A percentile compares a stretch with the other conserved stretches of the same genome.
Conservation (phyloP, 371 early-diverging fungal species). For the Dinochytrium kinnereticum region DNA sequence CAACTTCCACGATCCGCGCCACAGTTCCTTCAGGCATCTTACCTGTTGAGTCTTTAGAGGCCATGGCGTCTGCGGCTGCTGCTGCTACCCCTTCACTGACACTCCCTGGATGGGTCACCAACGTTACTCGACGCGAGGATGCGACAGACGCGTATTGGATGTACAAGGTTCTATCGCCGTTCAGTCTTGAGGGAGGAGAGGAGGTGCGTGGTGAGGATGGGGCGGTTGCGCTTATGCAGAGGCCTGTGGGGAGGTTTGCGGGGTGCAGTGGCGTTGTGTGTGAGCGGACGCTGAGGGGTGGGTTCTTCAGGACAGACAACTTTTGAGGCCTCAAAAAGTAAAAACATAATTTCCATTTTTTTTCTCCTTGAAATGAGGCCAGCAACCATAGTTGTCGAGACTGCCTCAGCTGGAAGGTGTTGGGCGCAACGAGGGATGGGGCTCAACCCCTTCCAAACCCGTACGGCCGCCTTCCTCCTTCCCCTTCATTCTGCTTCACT, state of each 20-base stretch:
- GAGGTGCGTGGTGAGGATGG: slow-evolving; percentile 14
- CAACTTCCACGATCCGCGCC: not conserved
- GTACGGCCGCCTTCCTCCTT: not conserved
- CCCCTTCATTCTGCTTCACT: not conserved
- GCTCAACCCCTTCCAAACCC: not conserved
- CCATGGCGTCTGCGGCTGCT: not conserved
- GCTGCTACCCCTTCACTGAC: not conserved
- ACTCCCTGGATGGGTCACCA: not conserved
- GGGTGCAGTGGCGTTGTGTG: slow-evolving; percentile 28
- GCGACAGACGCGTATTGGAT: slow-evolving; percentile 27
- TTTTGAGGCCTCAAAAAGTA: slow-evolving; percentile 16
- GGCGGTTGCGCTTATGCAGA: not conserved
- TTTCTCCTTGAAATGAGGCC: not conserved
- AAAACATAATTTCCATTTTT: not conserved
- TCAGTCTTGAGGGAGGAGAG: slow-evolving; percentile 9
- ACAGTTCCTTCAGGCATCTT: no score
- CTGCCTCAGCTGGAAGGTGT: no score
- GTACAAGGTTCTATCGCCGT: slow-evolving; percentile 32
- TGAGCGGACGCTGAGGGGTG: slow-evolving; percentile 19
- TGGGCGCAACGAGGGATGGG: no score
- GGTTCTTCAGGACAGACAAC: slow-evolving; percentile 34
- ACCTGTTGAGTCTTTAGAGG: no score
- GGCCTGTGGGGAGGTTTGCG: slow-evolving; percentile 10
- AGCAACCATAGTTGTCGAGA: no score
- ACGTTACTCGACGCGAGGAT: not conserved